Evolutionary conservation across 2,329 filamentous ascomycete species (phyloP).

Genomic region (Penicillium sp.): DNA sequence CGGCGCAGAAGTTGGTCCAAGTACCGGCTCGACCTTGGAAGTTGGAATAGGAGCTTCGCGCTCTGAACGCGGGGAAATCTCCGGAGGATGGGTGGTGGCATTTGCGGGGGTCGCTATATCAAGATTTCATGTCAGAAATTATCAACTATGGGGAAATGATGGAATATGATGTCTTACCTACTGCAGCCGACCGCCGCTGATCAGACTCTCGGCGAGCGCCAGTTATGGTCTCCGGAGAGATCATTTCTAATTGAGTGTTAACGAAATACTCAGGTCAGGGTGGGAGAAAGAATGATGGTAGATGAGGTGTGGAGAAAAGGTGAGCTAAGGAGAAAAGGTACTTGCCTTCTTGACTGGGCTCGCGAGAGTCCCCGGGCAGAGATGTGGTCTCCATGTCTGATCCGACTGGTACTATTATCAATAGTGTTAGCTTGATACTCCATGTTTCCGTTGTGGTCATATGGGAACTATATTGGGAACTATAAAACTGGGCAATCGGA

Average conservation of each 20-base stretch:
- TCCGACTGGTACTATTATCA: not conserved
- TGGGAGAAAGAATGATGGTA: not conserved
- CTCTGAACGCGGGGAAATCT: constrained; percentile 8
- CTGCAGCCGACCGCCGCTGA: not conserved
- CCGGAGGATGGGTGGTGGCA: not conserved
- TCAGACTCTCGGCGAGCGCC: not conserved
- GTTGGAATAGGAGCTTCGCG: constrained; percentile 1
- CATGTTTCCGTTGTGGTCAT: not conserved
- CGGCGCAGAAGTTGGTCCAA: not conserved
- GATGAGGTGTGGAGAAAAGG: not conserved
- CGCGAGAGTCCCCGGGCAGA: not conserved
- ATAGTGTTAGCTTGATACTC: not conserved
- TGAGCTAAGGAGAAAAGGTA: not conserved
- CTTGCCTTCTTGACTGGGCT: constrained; percentile 3
- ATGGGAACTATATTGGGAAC: not conserved
- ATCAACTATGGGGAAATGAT: not conserved
- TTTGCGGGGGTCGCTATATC: not conserved
- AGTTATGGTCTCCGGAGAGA: not conserved
- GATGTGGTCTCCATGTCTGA: not conserved
- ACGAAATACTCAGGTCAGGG: not conserved
- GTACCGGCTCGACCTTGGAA: not conserved
- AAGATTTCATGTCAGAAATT: not conserved
- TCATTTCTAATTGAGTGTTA: constrained; percentile 2
- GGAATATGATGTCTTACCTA: not conserved
- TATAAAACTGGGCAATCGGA: not conserved